These are phyloP conservation scores for Gossypium mustelinum DNA, from an alignment of 345 rosid species.

Conservation along the genomic window DNA sequence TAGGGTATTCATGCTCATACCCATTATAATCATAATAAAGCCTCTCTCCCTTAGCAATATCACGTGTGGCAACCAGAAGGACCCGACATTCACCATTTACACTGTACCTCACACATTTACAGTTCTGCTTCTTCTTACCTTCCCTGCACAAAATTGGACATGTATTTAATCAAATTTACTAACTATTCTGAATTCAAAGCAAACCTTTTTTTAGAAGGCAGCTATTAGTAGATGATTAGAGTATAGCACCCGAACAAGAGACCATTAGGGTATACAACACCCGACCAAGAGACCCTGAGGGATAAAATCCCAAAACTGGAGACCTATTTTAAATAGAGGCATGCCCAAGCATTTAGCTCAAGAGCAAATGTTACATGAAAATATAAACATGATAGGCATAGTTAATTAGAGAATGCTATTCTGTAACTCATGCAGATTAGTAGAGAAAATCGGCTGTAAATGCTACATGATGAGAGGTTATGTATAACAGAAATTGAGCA, in stretches of 20 bases:
- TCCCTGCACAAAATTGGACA: conserved; percentile 57
- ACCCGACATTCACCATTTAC: conserved; percentile 82
- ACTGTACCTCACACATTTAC: conserved; percentile 88
- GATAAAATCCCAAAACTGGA: background rate
- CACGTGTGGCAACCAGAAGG: conserved; percentile 82
- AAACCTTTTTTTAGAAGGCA: background rate
- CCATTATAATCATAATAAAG: conserved; percentile 96
- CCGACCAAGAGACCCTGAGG: background rate
- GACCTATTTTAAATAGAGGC: background rate
- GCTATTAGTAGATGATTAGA: background rate
- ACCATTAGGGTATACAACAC: background rate
- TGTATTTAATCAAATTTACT: conserved; percentile 19
- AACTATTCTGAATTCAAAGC: background rate
- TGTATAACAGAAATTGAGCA: background rate
- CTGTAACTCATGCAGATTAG: background rate
- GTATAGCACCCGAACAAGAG: background rate
- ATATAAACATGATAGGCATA: background rate
- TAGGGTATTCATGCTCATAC: conserved; percentile 87
- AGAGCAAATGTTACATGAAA: background rate
- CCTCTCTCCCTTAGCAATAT: conserved; percentile 78
- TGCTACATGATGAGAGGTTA: background rate
- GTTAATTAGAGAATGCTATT: conserved; percentile 1
- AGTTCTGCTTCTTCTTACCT: conserved; percentile 86
- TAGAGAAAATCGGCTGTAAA: background rate
- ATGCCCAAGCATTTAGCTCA: background rate